Evolutionary conservation across 2,329 filamentous ascomycete species (phyloP), one percentile per base, ranked within the genome.

Genomic region (Calonectria pteridis): DNA sequence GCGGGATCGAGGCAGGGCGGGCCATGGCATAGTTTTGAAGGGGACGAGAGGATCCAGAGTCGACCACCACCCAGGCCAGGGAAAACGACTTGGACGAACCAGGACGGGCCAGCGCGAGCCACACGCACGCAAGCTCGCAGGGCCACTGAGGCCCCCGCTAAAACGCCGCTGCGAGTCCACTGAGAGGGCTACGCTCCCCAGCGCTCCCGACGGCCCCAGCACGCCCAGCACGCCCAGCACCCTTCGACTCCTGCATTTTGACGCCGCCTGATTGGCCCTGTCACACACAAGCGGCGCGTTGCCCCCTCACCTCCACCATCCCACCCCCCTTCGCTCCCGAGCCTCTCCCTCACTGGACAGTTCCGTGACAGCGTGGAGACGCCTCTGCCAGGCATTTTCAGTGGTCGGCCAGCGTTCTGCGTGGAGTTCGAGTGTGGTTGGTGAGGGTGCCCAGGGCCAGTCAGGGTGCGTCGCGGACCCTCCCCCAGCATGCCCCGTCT

Each of bases 21-120:
- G 82, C 78, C 78, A 78, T 83, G 81, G 81, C 78, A 83, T 80
- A 81, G 82, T 84, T 84, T 84, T 84, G 83, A 83, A 80, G 67
- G 71, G 66, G 65, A 73, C 58, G 46, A 64, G 71, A 66, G 58
- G 58, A 70, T 70, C 67, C 71, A 51, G 40, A 50, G 66, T 59
- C 59, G 50, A 73, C 59, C 37, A 69, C 55, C 58, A 63, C 66
- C 71, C 63, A 65, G 66, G n/a, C 71, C 71, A 73, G 58, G 40
- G 65, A 69, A 69, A 29, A 49, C 67, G 58, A 64, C 67, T 50
- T 64, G 67, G 58, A 70, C 75, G 76, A 76, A 75, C 77, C 72
- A 79, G 76, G 74, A 69, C 59, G 69, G 51, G 55, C 70, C 70
- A 72, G 46, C 55, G 67, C 67, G 72, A 71, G 68, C 72, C 51